phyloP scores from a whole-genome alignment of 441 rosid genomes.

The Gossypium schwendimanii region DNA sequence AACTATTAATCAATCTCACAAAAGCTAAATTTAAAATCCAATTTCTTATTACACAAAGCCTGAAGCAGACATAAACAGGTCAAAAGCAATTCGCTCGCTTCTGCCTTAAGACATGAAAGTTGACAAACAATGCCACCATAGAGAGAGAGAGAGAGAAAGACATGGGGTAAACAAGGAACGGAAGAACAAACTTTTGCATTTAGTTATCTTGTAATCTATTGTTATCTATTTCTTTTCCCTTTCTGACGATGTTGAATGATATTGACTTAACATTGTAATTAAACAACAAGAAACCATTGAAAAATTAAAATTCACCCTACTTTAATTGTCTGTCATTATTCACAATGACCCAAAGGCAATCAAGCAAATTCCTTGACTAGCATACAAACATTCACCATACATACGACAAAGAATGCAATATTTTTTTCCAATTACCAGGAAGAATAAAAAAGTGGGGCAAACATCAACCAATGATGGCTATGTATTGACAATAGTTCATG shows the following conservation, averaged over 20 bases:
- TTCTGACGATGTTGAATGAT: neutral
- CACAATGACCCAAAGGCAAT: neutral
- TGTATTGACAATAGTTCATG: neutral
- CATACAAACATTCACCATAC: neutral
- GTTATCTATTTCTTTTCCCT: neutral
- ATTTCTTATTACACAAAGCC: neutral
- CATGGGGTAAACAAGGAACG: neutral
- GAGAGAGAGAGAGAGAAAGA: neutral
- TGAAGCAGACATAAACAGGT: neutral
- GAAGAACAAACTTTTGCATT: neutral
- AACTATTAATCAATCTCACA: neutral
- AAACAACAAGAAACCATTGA: neutral
- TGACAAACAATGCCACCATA: neutral
- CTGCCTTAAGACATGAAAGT: neutral
- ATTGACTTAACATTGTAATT: neutral
- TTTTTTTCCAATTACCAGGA: neutral
- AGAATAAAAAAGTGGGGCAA: neutral
- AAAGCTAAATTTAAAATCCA: neutral
- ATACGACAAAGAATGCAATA: neutral
- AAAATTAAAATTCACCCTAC: neutral
- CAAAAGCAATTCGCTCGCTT: neutral
- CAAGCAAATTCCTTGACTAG: conserved; percentile 1
- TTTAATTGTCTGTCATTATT: neutral
- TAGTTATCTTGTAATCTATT: neutral
- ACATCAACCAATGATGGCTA: neutral